These are phyloP conservation scores for Gaeumannomyces tritici DNA, from an alignment of 2,329 filamentous ascomycete genomes.

Conservation along the genomic window DNA sequence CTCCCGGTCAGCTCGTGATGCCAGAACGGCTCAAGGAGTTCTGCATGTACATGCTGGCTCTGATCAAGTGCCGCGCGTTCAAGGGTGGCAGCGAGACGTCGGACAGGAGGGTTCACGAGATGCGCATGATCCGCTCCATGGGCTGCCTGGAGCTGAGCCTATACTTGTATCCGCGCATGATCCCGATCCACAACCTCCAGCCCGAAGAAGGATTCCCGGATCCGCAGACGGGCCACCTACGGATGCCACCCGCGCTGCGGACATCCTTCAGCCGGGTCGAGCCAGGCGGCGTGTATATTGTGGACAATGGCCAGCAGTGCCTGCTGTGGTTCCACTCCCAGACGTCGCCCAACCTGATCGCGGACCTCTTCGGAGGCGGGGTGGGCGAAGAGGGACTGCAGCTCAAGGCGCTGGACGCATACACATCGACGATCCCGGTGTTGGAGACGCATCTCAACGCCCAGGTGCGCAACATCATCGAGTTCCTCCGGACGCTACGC, in stretches of 20 bases:
- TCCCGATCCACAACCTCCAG: conserved; percentile 81
- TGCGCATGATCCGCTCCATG: conserved; percentile 83
- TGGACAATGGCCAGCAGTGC: conserved; percentile 90
- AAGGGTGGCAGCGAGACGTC: conserved; percentile 87
- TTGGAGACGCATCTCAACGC: conserved; percentile 89
- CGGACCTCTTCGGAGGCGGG: conserved; percentile 60
- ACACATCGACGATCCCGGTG: conserved; percentile 68
- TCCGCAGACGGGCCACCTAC: conserved; percentile 70
- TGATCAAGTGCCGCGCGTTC: conserved; percentile 86
- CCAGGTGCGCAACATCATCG: conserved; percentile 86
- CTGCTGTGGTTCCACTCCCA: conserved; percentile 88
- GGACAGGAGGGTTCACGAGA: conserved; percentile 83
- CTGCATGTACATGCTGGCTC: conserved; percentile 86
- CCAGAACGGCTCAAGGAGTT: conserved; percentile 95
- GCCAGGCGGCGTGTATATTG: conserved; percentile 84
- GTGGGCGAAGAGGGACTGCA: conserved; percentile 53
- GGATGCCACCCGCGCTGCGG: conserved; percentile 70
- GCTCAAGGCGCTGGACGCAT: conserved; percentile 72
- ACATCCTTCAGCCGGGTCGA: conserved; percentile 83
- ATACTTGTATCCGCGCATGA: conserved; percentile 91
- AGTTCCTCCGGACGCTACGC: conserved; percentile 71
- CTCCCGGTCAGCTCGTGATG: conserved; percentile 85
- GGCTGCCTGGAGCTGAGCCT: conserved; percentile 76
- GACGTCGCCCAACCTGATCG: conserved; percentile 82
- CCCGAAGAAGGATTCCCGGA: conserved; percentile 90